Evolutionary conservation across 257 asterid species (phyloP), one percentile per base, ranked within the genome.

Genomic region (Galeopsis tetrahit): DNA sequence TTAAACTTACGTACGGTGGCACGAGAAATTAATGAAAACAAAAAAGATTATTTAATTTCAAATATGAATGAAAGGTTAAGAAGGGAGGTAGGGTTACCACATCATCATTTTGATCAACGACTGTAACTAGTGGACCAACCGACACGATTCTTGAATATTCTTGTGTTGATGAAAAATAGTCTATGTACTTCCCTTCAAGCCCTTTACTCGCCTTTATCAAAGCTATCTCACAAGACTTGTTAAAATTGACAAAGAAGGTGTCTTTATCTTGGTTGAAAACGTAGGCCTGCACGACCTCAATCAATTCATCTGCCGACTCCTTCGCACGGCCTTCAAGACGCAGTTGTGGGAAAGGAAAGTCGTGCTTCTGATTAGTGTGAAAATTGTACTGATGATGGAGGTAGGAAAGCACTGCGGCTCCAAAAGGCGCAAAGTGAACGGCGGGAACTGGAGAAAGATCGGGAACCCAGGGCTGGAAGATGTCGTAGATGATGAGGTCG

Each of bases 401-500:
- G 14, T 13, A 14, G 7, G 28, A 10, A 13, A 13, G 1, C 3
- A 13, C n/a, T 2, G 53, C 5, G 5, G 80, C 56, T 82, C 35
- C 84, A 2, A 9, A 13, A 8, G 52, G 11, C 11, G 52, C 14
- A 4, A 44, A 44, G 9, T 44, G 52, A 7, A 44, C 52, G 11
- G 52, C 52, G 7, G 14, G 52, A 10, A 44, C 4, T 4, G 28
- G n/a, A 10, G 57, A 13, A n/a, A 51, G 57, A 4, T 2, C 7
- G 7, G 57, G 7, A 4, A 14, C 57, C 31, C 28, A 51, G 13
- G 57, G 57, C 7, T 39, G 43, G 9, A 78, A 78, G 1, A 68
- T 69, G 36, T 86, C 91, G 42, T 72, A 86, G 6, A 86, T 78
- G 17, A 84, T 61, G 32, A 82, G 32, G 14, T 84, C 76, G 0